Evolutionary conservation across 179 eudicot genomes (phyloP).

Genomic region (Camellia oleifera): DNA sequence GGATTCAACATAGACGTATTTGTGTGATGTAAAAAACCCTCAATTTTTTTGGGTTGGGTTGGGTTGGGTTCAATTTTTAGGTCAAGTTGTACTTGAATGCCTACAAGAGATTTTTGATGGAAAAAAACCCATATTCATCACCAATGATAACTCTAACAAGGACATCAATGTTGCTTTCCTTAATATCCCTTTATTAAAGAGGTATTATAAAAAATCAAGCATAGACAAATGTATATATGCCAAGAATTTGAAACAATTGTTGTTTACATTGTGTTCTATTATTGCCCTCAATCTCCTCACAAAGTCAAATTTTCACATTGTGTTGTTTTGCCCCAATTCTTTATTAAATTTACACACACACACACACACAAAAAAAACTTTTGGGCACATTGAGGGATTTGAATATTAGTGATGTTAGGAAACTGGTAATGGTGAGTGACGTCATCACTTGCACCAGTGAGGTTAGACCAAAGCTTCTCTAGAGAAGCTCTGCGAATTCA

Average conservation of each 20-base stretch:
- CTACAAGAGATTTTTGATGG: conserved; percentile 87
- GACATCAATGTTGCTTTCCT: conserved; percentile 81
- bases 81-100: conserved; percentile 77
- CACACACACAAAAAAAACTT: not conserved
- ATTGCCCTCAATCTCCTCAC: no score
- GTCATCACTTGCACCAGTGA: conserved; percentile 97
- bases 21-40: no score
- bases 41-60: not conserved
- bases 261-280: not conserved
- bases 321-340: not conserved
- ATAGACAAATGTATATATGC: not conserved
- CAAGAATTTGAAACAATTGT: not conserved
- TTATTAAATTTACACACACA: not conserved
- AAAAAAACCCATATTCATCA: conserved; percentile 60
- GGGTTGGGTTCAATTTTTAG: conserved; percentile 26
- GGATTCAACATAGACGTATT: not conserved
- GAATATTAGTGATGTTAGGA: conserved; percentile 75
- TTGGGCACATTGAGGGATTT: conserved; percentile 73
- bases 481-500: conserved; percentile 29
- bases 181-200: conserved; percentile 78
- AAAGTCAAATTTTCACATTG: not conserved
- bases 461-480: conserved; percentile 92
- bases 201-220: conserved; percentile 29
- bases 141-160: conserved; percentile 82
- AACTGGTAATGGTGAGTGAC: conserved; percentile 76